Percentiles rank a stretch among this genome's conserved stretches.
Conservation (phyloP, 2,329 filamentous ascomycete species). For the Penicillium sp. region DNA sequence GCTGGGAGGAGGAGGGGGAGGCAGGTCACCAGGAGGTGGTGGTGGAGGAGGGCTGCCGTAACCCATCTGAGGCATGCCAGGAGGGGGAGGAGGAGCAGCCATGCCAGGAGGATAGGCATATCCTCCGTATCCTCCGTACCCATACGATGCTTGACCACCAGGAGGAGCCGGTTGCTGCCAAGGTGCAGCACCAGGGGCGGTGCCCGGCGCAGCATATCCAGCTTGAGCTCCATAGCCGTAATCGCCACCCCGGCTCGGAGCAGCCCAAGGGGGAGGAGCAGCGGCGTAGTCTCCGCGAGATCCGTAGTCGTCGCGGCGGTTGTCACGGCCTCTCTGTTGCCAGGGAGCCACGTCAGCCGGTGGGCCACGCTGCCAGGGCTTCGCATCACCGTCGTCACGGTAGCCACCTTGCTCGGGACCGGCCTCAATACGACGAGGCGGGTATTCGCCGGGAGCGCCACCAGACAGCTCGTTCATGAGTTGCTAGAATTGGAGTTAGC, state of each 20-base stretch:
- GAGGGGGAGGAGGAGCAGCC: conserved; percentile 47
- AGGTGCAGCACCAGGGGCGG: conserved; percentile 48
- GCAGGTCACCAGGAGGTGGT: conserved; percentile 24
- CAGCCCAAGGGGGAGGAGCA: conserved; percentile 34
- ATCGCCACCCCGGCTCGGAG: conserved; percentile 43
- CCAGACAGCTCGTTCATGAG: conserved; percentile 96
- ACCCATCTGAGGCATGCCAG: conserved; percentile 42
- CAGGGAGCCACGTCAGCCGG: conserved; percentile 75
- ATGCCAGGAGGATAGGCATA: conserved; percentile 44
- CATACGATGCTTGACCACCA: conserved; percentile 47
- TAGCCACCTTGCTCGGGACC: conserved; percentile 57
- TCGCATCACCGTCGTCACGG: conserved; percentile 51
- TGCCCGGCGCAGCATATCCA: conserved; percentile 42
- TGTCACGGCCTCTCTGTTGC: conserved; percentile 55
- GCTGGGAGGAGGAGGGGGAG: conserved; percentile 31
- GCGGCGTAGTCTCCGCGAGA: conserved; percentile 34
- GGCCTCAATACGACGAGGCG: conserved; percentile 79
- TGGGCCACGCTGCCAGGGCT: conserved; percentile 81
- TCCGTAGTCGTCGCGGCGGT: conserved; percentile 48
- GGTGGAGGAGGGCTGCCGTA: conserved; percentile 40
- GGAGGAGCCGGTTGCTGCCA: conserved; percentile 58
- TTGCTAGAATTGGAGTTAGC: conserved; percentile 57
- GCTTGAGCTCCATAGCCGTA: conserved; percentile 38
- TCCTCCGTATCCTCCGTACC: conserved; percentile 52
- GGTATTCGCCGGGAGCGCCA: conserved; percentile 54